Evolutionary conservation across 352 stramenopile species (phyloP).

Genomic region (Pythium folliculosum): DNA sequence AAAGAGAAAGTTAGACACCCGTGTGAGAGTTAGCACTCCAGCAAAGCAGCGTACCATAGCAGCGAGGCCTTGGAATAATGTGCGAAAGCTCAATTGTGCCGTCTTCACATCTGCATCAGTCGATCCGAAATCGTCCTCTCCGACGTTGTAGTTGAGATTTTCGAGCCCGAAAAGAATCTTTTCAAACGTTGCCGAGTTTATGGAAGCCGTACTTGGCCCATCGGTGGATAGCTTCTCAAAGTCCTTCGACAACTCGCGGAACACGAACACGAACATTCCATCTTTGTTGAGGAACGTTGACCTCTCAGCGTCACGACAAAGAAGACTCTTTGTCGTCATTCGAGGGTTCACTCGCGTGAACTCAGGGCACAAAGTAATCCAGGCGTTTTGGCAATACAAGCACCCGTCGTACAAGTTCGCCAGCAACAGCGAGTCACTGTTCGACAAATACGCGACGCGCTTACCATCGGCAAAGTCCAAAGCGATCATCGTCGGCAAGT

Average conservation of each 20-base stretch:
- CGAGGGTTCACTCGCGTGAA: slow-evolving; percentile 70
- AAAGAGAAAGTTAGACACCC: background rate
- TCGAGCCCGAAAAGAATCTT: slow-evolving; percentile 72
- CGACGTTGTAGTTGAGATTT: slow-evolving; percentile 73
- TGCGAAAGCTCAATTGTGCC: slow-evolving; percentile 57
- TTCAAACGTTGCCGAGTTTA: slow-evolving; percentile 35
- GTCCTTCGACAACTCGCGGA: slow-evolving; percentile 54
- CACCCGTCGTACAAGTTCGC: slow-evolving; percentile 73
- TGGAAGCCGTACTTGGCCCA: slow-evolving; percentile 38
- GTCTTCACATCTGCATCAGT: slow-evolving; percentile 48
- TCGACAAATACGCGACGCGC: slow-evolving; percentile 59
- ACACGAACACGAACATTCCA: slow-evolving; percentile 58
- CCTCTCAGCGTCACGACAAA: slow-evolving; percentile 54
- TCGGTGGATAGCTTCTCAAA: slow-evolving; percentile 59
- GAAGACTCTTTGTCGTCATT: slow-evolving; percentile 51
- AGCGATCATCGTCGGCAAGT: slow-evolving; percentile 38
- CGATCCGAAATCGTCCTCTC: slow-evolving; percentile 56
- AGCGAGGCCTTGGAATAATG: slow-evolving; percentile 54
- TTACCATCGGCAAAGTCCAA: slow-evolving; percentile 71
- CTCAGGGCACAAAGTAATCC: slow-evolving; percentile 59
- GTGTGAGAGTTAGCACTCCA: background rate
- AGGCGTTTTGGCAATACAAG: slow-evolving; percentile 57
- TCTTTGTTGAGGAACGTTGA: slow-evolving; percentile 65
- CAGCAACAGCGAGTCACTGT: slow-evolving; percentile 60
- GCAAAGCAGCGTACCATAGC: slow-evolving; percentile 50